These are phyloP conservation scores for Polygonum maritimum DNA, from an alignment of 148 eudicot genomes.

Conservation along the genomic window DNA sequence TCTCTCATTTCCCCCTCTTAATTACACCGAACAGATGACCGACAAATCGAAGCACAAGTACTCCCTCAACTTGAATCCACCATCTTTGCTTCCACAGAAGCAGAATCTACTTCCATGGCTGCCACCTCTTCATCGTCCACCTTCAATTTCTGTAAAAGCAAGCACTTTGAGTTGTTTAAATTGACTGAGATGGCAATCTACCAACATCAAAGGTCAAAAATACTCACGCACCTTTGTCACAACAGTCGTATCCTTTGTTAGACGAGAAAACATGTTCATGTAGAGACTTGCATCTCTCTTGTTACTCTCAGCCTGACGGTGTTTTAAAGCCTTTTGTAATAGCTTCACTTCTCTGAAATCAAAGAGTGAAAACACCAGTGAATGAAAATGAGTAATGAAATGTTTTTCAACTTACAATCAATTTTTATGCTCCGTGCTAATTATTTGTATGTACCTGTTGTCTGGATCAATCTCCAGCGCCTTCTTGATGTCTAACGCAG, in stretches of 20 bases:
- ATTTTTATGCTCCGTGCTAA: background rate
- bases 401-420: background rate
- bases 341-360: conserved; percentile 50
- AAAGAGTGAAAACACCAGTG: background rate
- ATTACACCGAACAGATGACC: background rate
- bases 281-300: conserved; percentile 51
- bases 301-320: conserved; percentile 48
- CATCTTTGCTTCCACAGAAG: conserved; percentile 7
- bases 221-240: conserved; percentile 27
- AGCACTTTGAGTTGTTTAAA: background rate
- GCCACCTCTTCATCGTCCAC: conserved; percentile 17
- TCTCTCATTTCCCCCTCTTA: background rate
- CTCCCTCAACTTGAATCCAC: conserved; percentile 6
- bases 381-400: background rate
- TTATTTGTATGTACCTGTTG: conserved; percentile 29
- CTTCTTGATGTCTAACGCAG: conserved; percentile 55
- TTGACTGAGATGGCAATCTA: background rate
- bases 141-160: conserved; percentile 34
- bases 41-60: background rate
- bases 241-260: conserved; percentile 24
- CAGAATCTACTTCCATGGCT: conserved; percentile 21
- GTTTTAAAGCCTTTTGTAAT: conserved; percentile 36
- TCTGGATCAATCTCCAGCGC: conserved; percentile 54
- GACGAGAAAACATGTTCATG: conserved; percentile 41
- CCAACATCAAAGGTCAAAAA: background rate